Base-by-base conservation (phyloP, 179 eudicot species). In the Silene noctiflora region DNA sequence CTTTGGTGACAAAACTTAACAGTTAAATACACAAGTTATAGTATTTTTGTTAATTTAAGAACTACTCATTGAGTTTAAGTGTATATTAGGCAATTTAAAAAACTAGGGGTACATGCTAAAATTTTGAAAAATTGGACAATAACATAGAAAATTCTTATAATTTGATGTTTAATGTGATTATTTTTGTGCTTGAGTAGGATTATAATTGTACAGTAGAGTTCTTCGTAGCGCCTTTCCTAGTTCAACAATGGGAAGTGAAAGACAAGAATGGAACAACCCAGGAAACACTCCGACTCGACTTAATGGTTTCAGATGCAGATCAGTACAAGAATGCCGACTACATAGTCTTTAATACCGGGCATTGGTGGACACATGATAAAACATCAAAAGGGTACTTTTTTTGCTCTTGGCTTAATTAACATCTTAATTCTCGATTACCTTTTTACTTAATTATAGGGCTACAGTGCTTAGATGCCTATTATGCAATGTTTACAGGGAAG, bases 301-400 rank as follows among this genome's bases (percentile, higher is more conserved):
- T 88, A 9, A 77, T 95, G 16, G 88, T 80, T 27, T 75, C 66
- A 44, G 84, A 89, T n/a, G 86, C 97, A 3, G 76, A 79, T 31
- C 83, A 84, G 64, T 93, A 87, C 70, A 89, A 90, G 73, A 64
- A 35, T 29, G 99, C 97, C 0, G 99, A 95, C 69, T 73, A 87
- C 75, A 19, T 95, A 25, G 69, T 93, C 64, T 95, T 91, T 78
- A 95, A 95, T 76, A 95, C 99, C 0, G 99, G 97, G 19, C 99
- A 95, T 76, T 95, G 99, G 99, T 95, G 99, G 99, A 95, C 98
- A 67, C 97, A 95, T 79, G 89, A 87, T 20, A 95, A 95, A 76
- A 91, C 97, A 69, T 86, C 96, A 1, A 76, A 77, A 64, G 98
- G 98, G 98, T 94, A 91, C 73, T 14, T 48, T 25, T 44, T 25